Conservation (phyloP, 2,329 filamentous ascomycete genomes). For the Cucurbitaria berberidis region DNA sequence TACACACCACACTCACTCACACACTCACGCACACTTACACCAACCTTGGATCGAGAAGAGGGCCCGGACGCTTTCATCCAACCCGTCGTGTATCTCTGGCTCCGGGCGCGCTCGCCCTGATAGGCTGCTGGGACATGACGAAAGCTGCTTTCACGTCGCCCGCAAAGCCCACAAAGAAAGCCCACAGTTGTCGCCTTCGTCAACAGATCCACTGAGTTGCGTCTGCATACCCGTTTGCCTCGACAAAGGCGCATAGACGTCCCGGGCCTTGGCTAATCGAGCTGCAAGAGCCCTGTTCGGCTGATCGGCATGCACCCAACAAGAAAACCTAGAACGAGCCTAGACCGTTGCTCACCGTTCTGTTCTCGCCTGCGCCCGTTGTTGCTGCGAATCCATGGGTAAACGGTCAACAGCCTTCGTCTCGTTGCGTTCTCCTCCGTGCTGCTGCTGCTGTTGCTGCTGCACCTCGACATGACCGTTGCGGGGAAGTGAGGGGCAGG, state of each 20-base stretch:
- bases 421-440: constrained; percentile 1
- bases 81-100: background rate
- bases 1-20: too few relatives aligned
- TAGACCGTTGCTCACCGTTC: constrained; percentile 17
- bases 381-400: background rate
- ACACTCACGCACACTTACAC: too few relatives aligned
- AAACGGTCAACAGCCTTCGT: background rate
- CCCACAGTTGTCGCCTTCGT: background rate
- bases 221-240: constrained; percentile 1
- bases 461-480: background rate
- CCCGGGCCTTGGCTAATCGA: constrained; percentile 3
- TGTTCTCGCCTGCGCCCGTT: constrained; percentile 9
- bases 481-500: constrained; percentile 1
- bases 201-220: constrained; percentile 10
- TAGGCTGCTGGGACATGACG: background rate
- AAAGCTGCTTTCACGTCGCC: constrained; percentile 8
- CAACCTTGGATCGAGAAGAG: background rate
- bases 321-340: constrained; percentile 10
- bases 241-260: background rate
- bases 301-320: constrained; percentile 27
- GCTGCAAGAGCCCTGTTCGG: constrained; percentile 16
- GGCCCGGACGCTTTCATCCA: constrained; percentile 9
- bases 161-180: background rate
- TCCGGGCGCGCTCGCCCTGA: background rate
- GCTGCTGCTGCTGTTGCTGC: too few relatives aligned